phyloP scores from a whole-genome alignment of 192 early-diverging fungal genomes.

The Backusella australiensis region DNA sequence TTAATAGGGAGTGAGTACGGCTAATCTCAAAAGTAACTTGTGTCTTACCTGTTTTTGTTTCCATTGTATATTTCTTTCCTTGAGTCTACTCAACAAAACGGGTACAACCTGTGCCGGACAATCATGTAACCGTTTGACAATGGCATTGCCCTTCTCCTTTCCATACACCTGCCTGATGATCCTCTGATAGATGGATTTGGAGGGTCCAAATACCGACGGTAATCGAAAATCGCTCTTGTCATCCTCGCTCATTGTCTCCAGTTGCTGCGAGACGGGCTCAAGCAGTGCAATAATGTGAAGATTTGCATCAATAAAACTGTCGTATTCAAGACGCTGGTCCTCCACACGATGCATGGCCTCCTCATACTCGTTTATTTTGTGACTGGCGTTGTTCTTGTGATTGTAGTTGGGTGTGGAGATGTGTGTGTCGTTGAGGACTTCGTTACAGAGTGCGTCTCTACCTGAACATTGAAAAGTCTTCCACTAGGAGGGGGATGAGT shows the following conservation, averaged over 20 bases:
- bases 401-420: constrained; percentile 89
- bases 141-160: constrained; percentile 73
- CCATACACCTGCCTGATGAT: constrained; percentile 96
- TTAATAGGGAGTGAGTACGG: not conserved
- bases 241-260: constrained; percentile 74
- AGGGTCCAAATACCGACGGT: constrained; percentile 72
- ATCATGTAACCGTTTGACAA: constrained; percentile 87
- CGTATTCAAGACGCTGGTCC: constrained; percentile 93
- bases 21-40: no score
- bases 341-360: constrained; percentile 92
- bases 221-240: constrained; percentile 72
- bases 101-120: constrained; percentile 89
- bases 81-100: constrained; percentile 90
- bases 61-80: constrained; percentile 99
- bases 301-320: constrained; percentile 96
- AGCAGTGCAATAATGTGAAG: constrained; percentile 82
- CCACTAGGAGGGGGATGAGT: constrained; percentile 25
- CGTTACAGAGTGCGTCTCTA: constrained; percentile 81
- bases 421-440: constrained; percentile 95
- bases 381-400: constrained; percentile 82
- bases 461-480: constrained; percentile 74
- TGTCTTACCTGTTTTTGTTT: constrained; percentile 66
- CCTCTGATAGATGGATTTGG: constrained; percentile 83
- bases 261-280: constrained; percentile 83
- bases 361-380: constrained; percentile 87